These are phyloP conservation scores for Alnus rubra DNA, from an alignment of 306 rosid species.

Conservation along the genomic window DNA sequence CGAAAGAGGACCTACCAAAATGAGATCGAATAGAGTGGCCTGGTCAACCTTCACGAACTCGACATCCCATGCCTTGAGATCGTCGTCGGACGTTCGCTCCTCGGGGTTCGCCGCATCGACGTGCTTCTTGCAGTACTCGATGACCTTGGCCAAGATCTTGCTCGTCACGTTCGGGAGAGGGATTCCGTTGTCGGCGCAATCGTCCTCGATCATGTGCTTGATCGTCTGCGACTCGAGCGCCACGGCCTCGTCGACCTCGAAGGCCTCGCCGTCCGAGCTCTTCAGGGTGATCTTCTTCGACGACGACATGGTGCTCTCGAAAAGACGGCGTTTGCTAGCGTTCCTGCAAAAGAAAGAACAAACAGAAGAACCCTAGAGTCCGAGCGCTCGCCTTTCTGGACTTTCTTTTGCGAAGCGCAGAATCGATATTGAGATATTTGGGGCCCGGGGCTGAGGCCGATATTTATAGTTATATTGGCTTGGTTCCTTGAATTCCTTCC, in stretches of 20 bases:
- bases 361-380: slow-evolving; percentile 18
- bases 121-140: slow-evolving; percentile 79
- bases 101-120: slow-evolving; percentile 46
- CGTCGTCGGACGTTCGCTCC: slow-evolving; percentile 52
- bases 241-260: slow-evolving; percentile 71
- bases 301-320: slow-evolving; percentile 29
- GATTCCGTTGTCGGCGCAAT: slow-evolving; percentile 60
- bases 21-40: slow-evolving; percentile 77
- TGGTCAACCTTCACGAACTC: slow-evolving; percentile 81
- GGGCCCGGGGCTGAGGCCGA: no score
- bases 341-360: neutral
- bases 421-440: neutral
- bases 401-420: neutral
- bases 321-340: slow-evolving; percentile 12
- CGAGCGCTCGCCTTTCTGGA: neutral
- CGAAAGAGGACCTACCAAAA: slow-evolving; percentile 40
- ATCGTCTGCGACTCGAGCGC: slow-evolving; percentile 80
- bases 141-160: slow-evolving; percentile 75
- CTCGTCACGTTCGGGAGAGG: slow-evolving; percentile 81
- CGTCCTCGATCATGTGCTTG: slow-evolving; percentile 76
- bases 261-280: slow-evolving; percentile 77
- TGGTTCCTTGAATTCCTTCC: no score
- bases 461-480: no score
- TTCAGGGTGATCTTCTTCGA: slow-evolving; percentile 56
- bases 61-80: slow-evolving; percentile 61